These are phyloP conservation scores for Sporisorium scitamineum DNA, from an alignment of 1,284 basidiomycete species.

Conservation along the genomic window DNA sequence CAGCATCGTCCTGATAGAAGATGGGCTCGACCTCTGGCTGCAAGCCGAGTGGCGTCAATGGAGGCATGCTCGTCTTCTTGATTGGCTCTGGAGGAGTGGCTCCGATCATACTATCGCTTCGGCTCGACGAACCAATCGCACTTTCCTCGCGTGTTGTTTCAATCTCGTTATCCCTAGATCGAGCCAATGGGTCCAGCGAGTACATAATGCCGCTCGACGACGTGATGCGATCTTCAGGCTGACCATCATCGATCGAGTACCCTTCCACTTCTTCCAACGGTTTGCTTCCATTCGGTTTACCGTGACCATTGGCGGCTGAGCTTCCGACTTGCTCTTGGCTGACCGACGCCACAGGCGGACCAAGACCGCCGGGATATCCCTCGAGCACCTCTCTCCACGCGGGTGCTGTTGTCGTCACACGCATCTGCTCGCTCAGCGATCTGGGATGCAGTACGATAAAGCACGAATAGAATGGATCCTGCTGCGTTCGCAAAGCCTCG, in stretches of 20 bases:
- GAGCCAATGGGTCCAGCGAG: constrained; percentile 20
- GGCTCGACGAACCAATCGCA: constrained; percentile 5
- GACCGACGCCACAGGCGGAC: constrained; percentile 3
- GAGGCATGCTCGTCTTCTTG: constrained; percentile 16
- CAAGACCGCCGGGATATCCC: constrained; percentile 24
- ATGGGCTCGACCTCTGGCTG: constrained; percentile 31
- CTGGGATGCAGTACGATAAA: constrained; percentile 53
- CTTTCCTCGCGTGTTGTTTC: constrained; percentile 19
- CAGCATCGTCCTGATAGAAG: constrained; percentile 7
- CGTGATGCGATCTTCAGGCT: constrained; percentile 7
- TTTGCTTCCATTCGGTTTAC: neutral
- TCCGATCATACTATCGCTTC: constrained; percentile 13
- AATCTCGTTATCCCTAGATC: constrained; percentile 5
- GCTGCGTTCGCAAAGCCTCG: constrained; percentile 4
- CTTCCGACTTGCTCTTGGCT: neutral
- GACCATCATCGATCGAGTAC: constrained; percentile 29
- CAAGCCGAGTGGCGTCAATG: constrained; percentile 23
- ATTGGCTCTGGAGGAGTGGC: constrained; percentile 5
- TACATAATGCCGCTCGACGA: constrained; percentile 24
- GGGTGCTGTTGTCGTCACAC: constrained; percentile 33
- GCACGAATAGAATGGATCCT: constrained; percentile 10
- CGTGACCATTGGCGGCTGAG: neutral
- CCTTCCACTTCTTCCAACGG: constrained; percentile 12
- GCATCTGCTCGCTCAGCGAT: constrained; percentile 56
- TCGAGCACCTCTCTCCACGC: constrained; percentile 41